A percentile compares a stretch with the other conserved stretches of the same genome.
These are phyloP conservation scores for Elsinoe batatas DNA, from an alignment of 2,329 filamentous ascomycete species.

Conservation along the genomic window DNA sequence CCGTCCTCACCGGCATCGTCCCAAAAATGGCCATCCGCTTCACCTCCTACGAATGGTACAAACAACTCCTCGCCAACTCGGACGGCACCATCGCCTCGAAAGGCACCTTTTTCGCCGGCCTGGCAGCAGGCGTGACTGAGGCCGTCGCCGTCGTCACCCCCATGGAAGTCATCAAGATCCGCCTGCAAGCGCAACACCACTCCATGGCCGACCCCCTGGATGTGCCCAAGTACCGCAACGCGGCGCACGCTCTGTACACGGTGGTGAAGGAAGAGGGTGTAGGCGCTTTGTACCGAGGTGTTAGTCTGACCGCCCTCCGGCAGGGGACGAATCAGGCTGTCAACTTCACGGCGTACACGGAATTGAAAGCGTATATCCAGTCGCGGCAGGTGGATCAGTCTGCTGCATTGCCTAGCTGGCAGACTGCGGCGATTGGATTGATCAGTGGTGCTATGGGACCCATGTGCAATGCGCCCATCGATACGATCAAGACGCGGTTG, in stretches of 20 bases:
- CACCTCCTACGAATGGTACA: conserved; percentile 93
- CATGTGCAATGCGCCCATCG: conserved; percentile 92
- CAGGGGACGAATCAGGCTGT: conserved; percentile 97
- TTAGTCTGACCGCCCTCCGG: conserved; percentile 81
- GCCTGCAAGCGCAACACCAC: conserved; percentile 95
- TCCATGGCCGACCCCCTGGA: conserved; percentile 95
- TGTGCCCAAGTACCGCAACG: conserved; percentile 93
- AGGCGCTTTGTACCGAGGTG: conserved; percentile 82
- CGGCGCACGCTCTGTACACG: conserved; percentile 72
- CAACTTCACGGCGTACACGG: conserved; percentile 96
- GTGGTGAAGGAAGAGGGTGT: conserved; percentile 85
- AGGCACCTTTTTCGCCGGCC: conserved; percentile 70
- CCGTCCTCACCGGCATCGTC: conserved; percentile 89
- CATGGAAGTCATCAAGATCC: conserved; percentile 99
- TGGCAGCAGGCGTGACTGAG: conserved; percentile 89
- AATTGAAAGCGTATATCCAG: conserved; percentile 75
- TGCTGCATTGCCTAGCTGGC: conserved; percentile 66
- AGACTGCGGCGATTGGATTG: conserved; percentile 84
- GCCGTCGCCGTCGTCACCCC: conserved; percentile 93
- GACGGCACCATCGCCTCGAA: conserved; percentile 58
- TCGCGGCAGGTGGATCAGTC: conserved; percentile 60
- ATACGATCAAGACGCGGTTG: conserved; percentile 95
- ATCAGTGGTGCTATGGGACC: conserved; percentile 92
- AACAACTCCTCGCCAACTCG: conserved; percentile 65
- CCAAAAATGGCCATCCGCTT: conserved; percentile 99